Evolutionary conservation across 768 basidiomycete genomes (phyloP).

Genomic region (Dendrothele bispora): DNA sequence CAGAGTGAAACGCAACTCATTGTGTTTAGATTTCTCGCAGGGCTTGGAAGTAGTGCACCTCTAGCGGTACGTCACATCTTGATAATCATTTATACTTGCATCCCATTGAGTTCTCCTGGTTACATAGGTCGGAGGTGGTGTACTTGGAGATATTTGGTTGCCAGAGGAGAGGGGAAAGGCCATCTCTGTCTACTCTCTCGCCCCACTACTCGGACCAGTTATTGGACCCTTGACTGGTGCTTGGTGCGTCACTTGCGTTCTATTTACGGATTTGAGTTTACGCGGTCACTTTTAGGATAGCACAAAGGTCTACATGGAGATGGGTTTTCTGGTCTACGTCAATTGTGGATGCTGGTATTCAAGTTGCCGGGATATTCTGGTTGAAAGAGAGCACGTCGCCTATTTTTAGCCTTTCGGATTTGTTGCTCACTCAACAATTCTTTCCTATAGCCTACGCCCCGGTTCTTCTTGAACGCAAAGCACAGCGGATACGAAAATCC

Average conservation of each 20-base stretch:
- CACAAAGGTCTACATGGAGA: slow-evolving; percentile 64
- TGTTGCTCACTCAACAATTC: slow-evolving; percentile 25
- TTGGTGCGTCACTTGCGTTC: slow-evolving; percentile 32
- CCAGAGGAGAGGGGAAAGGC: slow-evolving; percentile 66
- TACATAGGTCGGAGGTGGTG: slow-evolving; percentile 53
- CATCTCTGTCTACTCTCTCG: slow-evolving; percentile 63
- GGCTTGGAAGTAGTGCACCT: slow-evolving; percentile 56
- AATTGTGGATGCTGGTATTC: slow-evolving; percentile 54
- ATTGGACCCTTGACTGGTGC: slow-evolving; percentile 64
- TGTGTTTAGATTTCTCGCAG: slow-evolving; percentile 52
- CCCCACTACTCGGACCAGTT: slow-evolving; percentile 66
- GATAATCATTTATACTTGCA: too few relatives aligned
- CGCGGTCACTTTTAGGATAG: slow-evolving; percentile 38
- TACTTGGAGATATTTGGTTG: slow-evolving; percentile 62
- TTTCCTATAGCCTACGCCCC: slow-evolving; percentile 41
- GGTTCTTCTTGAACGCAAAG: slow-evolving; percentile 51
- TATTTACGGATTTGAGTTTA: slow-evolving; percentile 15
- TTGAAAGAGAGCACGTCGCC: slow-evolving; percentile 61
- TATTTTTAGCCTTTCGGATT: background rate
- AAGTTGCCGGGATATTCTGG: slow-evolving; percentile 53
- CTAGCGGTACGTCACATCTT: slow-evolving; percentile 29
- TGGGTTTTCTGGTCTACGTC: slow-evolving; percentile 78
- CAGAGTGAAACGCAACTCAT: slow-evolving; percentile 42
- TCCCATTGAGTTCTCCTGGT: too few relatives aligned
- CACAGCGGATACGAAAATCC: slow-evolving; percentile 39